A percentile compares a stretch with the other conserved stretches of the same genome.
Evolutionary conservation across 2,329 filamentous ascomycete genomes (phyloP).

Genomic region (Plectosphaerella cucumerina): DNA sequence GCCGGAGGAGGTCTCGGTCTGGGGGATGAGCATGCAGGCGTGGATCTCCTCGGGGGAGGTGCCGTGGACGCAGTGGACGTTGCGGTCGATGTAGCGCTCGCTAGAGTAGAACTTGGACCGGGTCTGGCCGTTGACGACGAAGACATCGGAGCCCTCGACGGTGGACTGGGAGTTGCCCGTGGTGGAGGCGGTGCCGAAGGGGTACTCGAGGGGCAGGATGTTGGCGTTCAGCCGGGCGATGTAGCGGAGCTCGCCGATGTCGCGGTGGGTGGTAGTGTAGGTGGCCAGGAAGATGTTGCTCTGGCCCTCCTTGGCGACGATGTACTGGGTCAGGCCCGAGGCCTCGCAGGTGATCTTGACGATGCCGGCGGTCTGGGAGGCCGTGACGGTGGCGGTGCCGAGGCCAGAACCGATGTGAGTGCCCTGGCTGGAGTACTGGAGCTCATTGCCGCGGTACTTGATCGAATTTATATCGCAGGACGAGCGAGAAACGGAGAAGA

Average conservation of each 20-base stretch:
- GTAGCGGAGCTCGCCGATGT: constrained; percentile 58
- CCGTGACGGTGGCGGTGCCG: constrained; percentile 52
- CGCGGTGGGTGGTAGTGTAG: constrained; percentile 53
- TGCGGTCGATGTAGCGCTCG: constrained; percentile 65
- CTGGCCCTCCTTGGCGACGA: constrained; percentile 57
- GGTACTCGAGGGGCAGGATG: constrained; percentile 46
- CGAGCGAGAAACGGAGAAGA: constrained; percentile 45
- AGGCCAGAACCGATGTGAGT: constrained; percentile 58
- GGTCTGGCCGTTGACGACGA: constrained; percentile 56
- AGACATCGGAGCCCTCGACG: constrained; percentile 58
- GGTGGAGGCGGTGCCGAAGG: constrained; percentile 51
- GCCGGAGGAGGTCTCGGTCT: constrained; percentile 57
- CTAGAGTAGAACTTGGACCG: constrained; percentile 68
- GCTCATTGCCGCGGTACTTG: constrained; percentile 53
- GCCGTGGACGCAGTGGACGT: constrained; percentile 57
- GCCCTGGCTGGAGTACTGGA: constrained; percentile 47
- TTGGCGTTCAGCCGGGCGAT: constrained; percentile 55
- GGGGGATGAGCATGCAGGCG: constrained; percentile 57
- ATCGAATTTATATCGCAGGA: constrained; percentile 64
- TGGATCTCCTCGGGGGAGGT: constrained; percentile 40
- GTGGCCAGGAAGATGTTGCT: constrained; percentile 58
- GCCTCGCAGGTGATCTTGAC: constrained; percentile 60
- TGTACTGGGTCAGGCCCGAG: constrained; percentile 59
- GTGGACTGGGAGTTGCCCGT: constrained; percentile 45
- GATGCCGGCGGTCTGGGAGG: constrained; percentile 36